Base-by-base conservation (phyloP, 2,329 filamentous ascomycete genomes). In the Scortechinia acanthostroma region DNA sequence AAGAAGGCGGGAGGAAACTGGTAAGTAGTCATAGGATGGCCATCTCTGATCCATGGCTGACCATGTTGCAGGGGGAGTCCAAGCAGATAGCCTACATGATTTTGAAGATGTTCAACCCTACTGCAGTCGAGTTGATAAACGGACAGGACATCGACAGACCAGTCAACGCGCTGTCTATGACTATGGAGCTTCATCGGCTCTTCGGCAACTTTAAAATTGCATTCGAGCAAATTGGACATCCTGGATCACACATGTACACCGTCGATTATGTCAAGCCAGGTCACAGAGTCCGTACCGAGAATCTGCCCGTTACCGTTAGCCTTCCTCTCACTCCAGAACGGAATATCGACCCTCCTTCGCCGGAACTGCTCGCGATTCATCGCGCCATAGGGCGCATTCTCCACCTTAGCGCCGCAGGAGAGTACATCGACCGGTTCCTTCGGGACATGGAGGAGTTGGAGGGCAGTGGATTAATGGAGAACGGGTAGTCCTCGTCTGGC, bases 61-160 rank as follows among this genome's bases (percentile, higher is more conserved):
- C n/a, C n/a, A n/a, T n/a, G n/a, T n/a, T n/a, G n/a, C n/a, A 30
- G 25, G 25, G n/a, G 10, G 5, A 46, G 52, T 55, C 55, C n/a
- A 60, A 61, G 48, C 47, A 60, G 53, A 54, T 57, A 0, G 59
- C 62, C 4, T 52, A 69, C 6, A 51, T 53, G 16, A 60, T 69
- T 30, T 58, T 68, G 2, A 63, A 68, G 21, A 69, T 69, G 63
- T 67, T 70, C 47, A 63, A 68, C 46, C 51, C 43, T 22, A 59
- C 57, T 21, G 53, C 61, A 25, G 52, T 53, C 6, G 52, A 60
- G 51, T 44, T 66, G 1, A 66, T 69, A 43, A 55, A 66, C 37
- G 64, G 64, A 43, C 45, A 49, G 21, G 55, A 67, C 6, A 67
- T 70, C 45, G 63, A 70, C 50, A 56, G 58, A 42, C 61, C 63